Base-by-base conservation (phyloP, 305 asterid genomes). In the Fraxinus platypoda region DNA sequence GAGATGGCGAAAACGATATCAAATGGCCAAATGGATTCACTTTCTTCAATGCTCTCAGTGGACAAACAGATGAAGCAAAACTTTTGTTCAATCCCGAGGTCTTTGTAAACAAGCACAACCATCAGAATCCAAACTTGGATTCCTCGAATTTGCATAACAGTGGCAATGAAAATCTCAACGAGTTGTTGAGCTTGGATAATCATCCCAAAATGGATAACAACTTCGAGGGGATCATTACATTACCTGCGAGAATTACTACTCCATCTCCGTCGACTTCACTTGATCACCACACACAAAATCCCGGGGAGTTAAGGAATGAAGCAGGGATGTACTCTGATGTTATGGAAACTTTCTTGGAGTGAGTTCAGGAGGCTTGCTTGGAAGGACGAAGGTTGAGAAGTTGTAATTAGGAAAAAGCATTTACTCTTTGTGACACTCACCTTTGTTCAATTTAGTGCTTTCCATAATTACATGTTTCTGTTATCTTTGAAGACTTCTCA, bases 151-250 rank as follows among this genome's bases (percentile, higher is more conserved):
- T 86, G 89, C 91, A 92, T 31, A 83, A 72, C 54, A 88, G 81
- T 41, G 83, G 83, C 17, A 86, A 83, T 64, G 84, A 83, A 3
- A 84, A 85, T 80, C 89, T 91, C 0, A 90, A 92, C 4, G 98
- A 93, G 78, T 90, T 95, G 90, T 88, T 95, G 86, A 94, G 95
- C 89, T 85, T 95, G 92, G 99, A 95, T 64, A 85, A 89, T 81
- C 92, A 92, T 82, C 87, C 90, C 6, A 94, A 92, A 86, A 89
- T 90, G 95, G 97, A 94, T 37, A 90, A 83, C 15, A 94, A 96
- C 91, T 94, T 81, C 78, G 90, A 94, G 93, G 92, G 98, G 87
- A 93, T 97, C 93, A 91, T 86, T 82, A 91, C 98, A 1, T 78
- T 95, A 85, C 98, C 99, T 3, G 92, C 97, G 8, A 90, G 98